Evolutionary conservation across 2,329 filamentous ascomycete genomes (phyloP).

Genomic region (Pseudocercospora eumusae): DNA sequence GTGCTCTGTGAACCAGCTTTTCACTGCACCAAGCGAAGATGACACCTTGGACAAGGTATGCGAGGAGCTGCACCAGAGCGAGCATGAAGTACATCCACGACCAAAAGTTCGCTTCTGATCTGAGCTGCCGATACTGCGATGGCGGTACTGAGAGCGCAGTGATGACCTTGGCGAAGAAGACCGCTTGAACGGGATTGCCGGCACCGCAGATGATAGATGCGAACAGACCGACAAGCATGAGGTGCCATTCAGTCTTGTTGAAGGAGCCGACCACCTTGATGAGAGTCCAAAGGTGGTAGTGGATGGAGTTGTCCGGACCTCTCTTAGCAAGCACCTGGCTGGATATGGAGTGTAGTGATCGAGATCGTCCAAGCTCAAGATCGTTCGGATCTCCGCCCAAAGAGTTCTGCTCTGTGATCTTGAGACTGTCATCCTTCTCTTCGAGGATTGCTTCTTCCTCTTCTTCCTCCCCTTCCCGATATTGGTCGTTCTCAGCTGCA

Average conservation of each 20-base stretch:
- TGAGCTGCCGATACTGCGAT: slow-evolving; percentile 58
- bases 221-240: slow-evolving; percentile 72
- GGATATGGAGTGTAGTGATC: slow-evolving; percentile 61
- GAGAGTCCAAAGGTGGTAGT: slow-evolving; percentile 73
- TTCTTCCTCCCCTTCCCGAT: slow-evolving; percentile 51
- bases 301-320: slow-evolving; percentile 27
- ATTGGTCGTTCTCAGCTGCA: slow-evolving; percentile 60
- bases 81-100: slow-evolving; percentile 85
- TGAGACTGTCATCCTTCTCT: slow-evolving; percentile 35
- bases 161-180: slow-evolving; percentile 90
- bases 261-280: slow-evolving; percentile 79
- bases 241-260: slow-evolving; percentile 69
- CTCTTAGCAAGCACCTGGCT: slow-evolving; percentile 67
- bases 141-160: slow-evolving; percentile 64
- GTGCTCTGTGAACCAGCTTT: slow-evolving; percentile 76
- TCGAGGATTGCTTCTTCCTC: slow-evolving; percentile 30
- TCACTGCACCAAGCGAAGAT: slow-evolving; percentile 86
- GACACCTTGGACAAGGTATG: slow-evolving; percentile 68
- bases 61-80: slow-evolving; percentile 69
- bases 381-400: slow-evolving; percentile 62
- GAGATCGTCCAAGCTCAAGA: slow-evolving; percentile 57
- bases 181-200: slow-evolving; percentile 72
- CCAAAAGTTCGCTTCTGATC: slow-evolving; percentile 79
- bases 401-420: slow-evolving; percentile 34
- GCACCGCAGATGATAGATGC: slow-evolving; percentile 77